A percentile compares a stretch with the other conserved stretches of the same genome.
Conservation (phyloP, 129 eudicot species). For the Scalesia atractyloides region DNA sequence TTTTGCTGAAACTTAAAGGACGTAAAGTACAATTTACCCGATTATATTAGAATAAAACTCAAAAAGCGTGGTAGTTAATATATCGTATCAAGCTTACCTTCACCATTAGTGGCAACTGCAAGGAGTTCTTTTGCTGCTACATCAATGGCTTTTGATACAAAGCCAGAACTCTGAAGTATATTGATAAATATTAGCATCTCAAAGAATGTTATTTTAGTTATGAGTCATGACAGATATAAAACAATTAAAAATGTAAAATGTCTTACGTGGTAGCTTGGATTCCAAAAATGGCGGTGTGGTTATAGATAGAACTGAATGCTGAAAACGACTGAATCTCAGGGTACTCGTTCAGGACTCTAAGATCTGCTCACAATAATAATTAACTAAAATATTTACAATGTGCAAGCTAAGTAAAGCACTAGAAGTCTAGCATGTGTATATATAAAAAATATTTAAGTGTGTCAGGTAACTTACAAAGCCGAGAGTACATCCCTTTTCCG, state of each 20-base stretch:
- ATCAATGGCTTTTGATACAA: conserved; percentile 67
- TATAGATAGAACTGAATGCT: conserved; percentile 74
- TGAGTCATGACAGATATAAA: not conserved
- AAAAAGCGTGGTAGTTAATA: not conserved
- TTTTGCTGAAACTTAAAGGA: no score
- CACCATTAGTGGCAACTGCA: conserved; percentile 71
- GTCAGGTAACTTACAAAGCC: conserved; percentile 67
- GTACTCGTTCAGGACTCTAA: conserved; percentile 65
- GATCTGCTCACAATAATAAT: conserved; percentile 50
- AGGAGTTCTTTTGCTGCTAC: conserved; percentile 69
- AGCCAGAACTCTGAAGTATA: conserved; percentile 59
- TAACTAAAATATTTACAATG: not conserved
- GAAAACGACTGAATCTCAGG: conserved; percentile 79
- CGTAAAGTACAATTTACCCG: no score
- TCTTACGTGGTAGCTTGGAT: conserved; percentile 89
- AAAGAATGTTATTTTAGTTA: not conserved
- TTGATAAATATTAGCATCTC: conserved; percentile 11
- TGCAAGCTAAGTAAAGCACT: not conserved
- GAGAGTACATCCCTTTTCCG: conserved; percentile 95
- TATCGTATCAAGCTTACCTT: conserved; percentile 47
- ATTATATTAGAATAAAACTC: conserved; percentile 14
- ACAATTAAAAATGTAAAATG: conserved; percentile 5
- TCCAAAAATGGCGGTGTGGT: conserved; percentile 74
- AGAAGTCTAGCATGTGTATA: not conserved
- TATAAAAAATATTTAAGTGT: not conserved